These are phyloP conservation scores for Phytophthora hybrid DNA, from an alignment of 352 stramenopile genomes.

Conservation along the genomic window DNA sequence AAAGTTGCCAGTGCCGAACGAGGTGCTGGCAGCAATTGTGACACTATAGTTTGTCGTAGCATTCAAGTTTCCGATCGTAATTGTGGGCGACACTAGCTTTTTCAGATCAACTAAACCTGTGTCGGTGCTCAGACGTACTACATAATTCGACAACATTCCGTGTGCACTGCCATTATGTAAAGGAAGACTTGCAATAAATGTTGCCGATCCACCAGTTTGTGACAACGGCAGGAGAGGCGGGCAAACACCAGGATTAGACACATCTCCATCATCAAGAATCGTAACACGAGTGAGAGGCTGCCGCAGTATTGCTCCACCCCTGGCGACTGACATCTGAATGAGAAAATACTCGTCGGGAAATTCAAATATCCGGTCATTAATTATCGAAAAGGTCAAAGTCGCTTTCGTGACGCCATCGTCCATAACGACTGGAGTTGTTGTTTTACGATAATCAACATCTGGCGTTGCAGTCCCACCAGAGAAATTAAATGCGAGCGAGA, in stretches of 20 bases:
- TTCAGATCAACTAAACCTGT: constrained; percentile 19
- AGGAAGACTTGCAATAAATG: constrained; percentile 41
- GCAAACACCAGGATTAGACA: constrained; percentile 43
- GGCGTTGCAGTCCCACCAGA: constrained; percentile 45
- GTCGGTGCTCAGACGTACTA: constrained; percentile 40
- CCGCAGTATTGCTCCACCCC: constrained; percentile 35
- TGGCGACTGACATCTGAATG: constrained; percentile 40
- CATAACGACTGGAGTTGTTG: constrained; percentile 39
- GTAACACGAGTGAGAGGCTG: constrained; percentile 36
- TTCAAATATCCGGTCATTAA: constrained; percentile 68
- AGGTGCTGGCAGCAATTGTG: constrained; percentile 49
- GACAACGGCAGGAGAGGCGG: constrained; percentile 27
- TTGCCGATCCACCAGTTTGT: constrained; percentile 54
- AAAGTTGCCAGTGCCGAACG: constrained; percentile 41
- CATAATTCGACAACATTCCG: constrained; percentile 44
- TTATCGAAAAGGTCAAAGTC: constrained; percentile 54
- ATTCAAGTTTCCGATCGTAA: constrained; percentile 44
- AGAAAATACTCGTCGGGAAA: constrained; percentile 61
- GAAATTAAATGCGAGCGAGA: constrained; percentile 52
- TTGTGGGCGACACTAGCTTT: constrained; percentile 3
- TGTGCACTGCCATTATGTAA: constrained; percentile 61
- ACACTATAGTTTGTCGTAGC: constrained; percentile 50
- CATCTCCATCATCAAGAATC: constrained; percentile 68
- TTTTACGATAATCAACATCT: constrained; percentile 59
- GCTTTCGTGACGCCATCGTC: constrained; percentile 46